A percentile compares a stretch with the other conserved stretches of the same genome.
phyloP scores from a whole-genome alignment of 73 alveolate species.

The Breviolum minutum region DNA sequence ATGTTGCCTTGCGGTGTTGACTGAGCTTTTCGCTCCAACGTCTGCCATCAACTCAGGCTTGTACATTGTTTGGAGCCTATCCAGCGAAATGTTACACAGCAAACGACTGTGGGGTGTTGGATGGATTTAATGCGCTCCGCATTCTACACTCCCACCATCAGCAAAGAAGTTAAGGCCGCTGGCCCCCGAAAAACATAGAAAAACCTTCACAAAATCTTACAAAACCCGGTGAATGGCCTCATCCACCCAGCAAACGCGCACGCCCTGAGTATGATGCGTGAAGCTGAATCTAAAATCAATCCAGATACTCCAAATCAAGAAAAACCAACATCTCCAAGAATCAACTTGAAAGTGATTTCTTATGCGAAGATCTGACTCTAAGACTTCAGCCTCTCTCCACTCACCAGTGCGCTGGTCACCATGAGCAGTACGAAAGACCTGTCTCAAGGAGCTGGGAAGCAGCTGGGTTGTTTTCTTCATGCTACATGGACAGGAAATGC shows the following conservation, averaged over 20 bases:
- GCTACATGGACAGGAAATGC: not conserved
- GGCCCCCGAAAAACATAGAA: no score
- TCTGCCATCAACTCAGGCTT: no score
- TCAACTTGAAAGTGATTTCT: not conserved
- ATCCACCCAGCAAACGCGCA: conserved; percentile 93
- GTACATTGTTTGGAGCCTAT: no score
- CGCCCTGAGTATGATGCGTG: conserved; percentile 44
- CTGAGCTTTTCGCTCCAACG: no score
- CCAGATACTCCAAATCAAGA: not conserved
- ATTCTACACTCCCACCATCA: no score
- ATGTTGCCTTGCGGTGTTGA: no score
- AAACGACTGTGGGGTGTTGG: no score
- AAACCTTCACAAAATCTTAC: no score
- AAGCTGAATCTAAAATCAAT: not conserved
- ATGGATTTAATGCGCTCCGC: no score
- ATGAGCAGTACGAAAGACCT: conserved; percentile 89
- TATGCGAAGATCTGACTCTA: not conserved
- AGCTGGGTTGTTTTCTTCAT: no score
- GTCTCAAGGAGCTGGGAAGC: not conserved
- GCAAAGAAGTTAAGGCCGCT: no score
- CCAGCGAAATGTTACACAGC: no score
- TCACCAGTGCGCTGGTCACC: conserved; percentile 90
- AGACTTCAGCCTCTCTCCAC: conserved; percentile 54
- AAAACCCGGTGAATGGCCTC: not conserved
- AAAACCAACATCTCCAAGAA: not conserved